Conservation (phyloP, 2,329 filamentous ascomycete species). For the Bipolaris gigantea region DNA sequence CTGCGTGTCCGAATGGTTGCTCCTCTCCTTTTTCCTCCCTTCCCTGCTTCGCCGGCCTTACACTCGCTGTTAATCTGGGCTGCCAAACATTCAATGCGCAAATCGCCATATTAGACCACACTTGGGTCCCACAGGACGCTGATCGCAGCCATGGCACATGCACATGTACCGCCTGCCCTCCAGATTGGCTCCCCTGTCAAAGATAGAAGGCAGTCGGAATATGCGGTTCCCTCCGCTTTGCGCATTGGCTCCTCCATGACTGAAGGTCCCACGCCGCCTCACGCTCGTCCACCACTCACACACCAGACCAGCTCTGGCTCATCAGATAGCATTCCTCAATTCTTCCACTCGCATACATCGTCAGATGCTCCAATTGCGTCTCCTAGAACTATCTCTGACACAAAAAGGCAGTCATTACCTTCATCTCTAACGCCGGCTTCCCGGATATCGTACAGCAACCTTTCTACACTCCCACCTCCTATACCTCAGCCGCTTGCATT, state of each 20-base stretch:
- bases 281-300: slow-evolving; percentile 27
- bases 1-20: background rate
- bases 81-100: background rate
- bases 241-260: slow-evolving; percentile 36
- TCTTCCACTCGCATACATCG: slow-evolving; percentile 41
- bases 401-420: slow-evolving; percentile 35
- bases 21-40: background rate
- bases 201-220: slow-evolving; percentile 22
- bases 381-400: slow-evolving; percentile 18
- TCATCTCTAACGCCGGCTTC: slow-evolving; percentile 33
- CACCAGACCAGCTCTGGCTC: slow-evolving; percentile 36
- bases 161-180: slow-evolving; percentile 35
- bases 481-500: slow-evolving; percentile 31
- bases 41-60: background rate
- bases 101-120: background rate
- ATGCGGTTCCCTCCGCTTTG: slow-evolving; percentile 33
- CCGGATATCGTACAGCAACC: slow-evolving; percentile 35
- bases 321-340: slow-evolving; percentile 41
- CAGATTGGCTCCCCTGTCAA: slow-evolving; percentile 33
- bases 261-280: slow-evolving; percentile 13
- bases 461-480: slow-evolving; percentile 37
- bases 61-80: background rate
- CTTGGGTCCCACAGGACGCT: background rate
- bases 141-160: slow-evolving; percentile 29
- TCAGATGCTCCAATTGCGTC: slow-evolving; percentile 32